Conservation (phyloP, 2,329 filamentous ascomycete species). For the Ophiostoma fasciatum region DNA sequence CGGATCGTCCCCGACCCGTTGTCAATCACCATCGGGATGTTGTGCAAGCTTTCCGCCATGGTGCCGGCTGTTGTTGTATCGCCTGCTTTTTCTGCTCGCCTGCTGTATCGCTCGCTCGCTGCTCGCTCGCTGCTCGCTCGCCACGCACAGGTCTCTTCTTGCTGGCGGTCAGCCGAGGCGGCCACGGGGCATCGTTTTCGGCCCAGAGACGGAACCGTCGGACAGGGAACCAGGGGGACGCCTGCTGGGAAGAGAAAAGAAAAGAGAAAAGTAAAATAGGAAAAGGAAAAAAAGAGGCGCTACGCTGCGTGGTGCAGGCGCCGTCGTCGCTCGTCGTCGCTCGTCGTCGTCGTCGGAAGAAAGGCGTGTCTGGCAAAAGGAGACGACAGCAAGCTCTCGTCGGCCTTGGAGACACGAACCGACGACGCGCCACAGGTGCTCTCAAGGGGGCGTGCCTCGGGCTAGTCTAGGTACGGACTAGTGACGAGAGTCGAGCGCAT, state of each 20-base stretch:
- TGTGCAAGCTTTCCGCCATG: constrained; percentile 62
- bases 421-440: constrained; percentile 6
- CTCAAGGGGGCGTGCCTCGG: constrained; percentile 7
- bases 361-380: too few relatives aligned
- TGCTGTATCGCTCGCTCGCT: too few relatives aligned
- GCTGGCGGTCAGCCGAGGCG: constrained; percentile 7
- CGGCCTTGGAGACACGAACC: too few relatives aligned
- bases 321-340: not conserved
- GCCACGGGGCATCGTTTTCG: constrained; percentile 8
- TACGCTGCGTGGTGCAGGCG: not conserved
- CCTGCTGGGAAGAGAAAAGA: not conserved
- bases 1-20: constrained; percentile 97
- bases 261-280: not conserved
- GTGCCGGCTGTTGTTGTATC: constrained; percentile 4
- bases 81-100: too few relatives aligned
- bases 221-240: too few relatives aligned
- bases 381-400: too few relatives aligned
- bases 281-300: not conserved
- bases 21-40: constrained; percentile 96
- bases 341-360: not conserved
- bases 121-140: too few relatives aligned
- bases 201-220: too few relatives aligned
- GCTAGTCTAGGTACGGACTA: constrained; percentile 1
- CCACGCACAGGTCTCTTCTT: too few relatives aligned
- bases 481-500: not conserved